phyloP scores from a whole-genome alignment of 441 rosid species.

The Sinapis alba region DNA sequence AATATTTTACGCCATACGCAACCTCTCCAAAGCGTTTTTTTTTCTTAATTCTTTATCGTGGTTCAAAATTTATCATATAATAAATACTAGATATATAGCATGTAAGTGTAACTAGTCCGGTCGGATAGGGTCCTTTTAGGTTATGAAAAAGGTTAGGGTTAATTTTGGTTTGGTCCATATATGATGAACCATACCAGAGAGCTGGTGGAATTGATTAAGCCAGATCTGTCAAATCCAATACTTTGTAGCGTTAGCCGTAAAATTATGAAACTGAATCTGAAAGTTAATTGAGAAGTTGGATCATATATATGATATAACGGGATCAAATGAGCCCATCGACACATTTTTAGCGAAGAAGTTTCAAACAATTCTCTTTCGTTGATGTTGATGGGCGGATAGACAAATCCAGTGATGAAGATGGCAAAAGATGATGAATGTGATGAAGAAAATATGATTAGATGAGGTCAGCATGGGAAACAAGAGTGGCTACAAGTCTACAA shows the following conservation, averaged over 20 bases:
- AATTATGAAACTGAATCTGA: background rate
- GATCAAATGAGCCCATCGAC: background rate
- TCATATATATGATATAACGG: background rate
- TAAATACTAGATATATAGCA: background rate
- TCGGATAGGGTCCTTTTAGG: background rate
- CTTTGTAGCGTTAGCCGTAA: background rate
- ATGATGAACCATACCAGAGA: background rate
- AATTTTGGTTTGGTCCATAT: background rate
- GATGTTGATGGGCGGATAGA: constrained; percentile 1
- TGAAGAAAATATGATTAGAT: constrained; percentile 10
- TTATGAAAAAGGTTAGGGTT: background rate
- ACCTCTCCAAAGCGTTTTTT: too few species aligned
- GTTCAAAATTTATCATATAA: background rate
- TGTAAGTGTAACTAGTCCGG: background rate
- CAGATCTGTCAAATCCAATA: background rate
- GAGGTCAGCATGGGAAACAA: constrained; percentile 12
- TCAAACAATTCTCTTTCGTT: constrained; percentile 14
- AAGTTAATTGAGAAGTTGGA: background rate
- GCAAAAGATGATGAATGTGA: constrained; percentile 37
- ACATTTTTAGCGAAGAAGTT: background rate
- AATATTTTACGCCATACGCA: too few species aligned
- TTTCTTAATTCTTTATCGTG: background rate
- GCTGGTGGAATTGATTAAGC: background rate
- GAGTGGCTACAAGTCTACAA: constrained; percentile 27
- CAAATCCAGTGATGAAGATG: constrained; percentile 21